A percentile compares a stretch with the other conserved stretches of the same genome.
Evolutionary conservation across 805 yeast species (phyloP).

Genomic region (Starmera quercuum): DNA sequence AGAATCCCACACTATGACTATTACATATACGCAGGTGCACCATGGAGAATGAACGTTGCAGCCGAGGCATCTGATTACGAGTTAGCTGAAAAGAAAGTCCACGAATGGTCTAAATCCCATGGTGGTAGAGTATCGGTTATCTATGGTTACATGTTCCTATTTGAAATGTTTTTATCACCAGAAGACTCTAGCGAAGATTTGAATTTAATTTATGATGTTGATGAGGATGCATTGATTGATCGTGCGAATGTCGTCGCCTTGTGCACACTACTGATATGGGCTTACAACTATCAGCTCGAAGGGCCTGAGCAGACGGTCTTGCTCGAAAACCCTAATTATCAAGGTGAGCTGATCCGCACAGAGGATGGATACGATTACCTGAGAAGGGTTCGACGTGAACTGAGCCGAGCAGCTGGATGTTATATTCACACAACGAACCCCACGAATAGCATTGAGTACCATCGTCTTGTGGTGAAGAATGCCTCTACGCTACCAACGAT

Average conservation of each 20-base stretch:
- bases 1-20: constrained; percentile 73
- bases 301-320: constrained; percentile 37
- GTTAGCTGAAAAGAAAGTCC: constrained; percentile 39
- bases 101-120: constrained; percentile 40
- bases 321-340: constrained; percentile 14
- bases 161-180: constrained; percentile 55
- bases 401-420: constrained; percentile 26
- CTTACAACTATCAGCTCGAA: constrained; percentile 37
- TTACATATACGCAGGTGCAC: constrained; percentile 75
- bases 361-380: constrained; percentile 47
- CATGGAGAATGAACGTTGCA: constrained; percentile 66
- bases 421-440: constrained; percentile 21
- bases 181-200: constrained; percentile 35
- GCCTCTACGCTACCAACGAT: constrained; percentile 33
- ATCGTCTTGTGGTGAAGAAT: constrained; percentile 32
- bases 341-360: constrained; percentile 20
- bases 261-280: constrained; percentile 35
- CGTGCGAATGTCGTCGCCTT: constrained; percentile 27
- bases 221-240: constrained; percentile 40
- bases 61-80: constrained; percentile 45
- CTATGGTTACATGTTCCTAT: constrained; percentile 53
- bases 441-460: constrained; percentile 28
- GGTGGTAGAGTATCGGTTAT: constrained; percentile 47
- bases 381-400: constrained; percentile 37
- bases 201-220: constrained; percentile 40